Conservation (phyloP, 1,139 yeast genomes). For the Debaryomycetaceae sp. region DNA sequence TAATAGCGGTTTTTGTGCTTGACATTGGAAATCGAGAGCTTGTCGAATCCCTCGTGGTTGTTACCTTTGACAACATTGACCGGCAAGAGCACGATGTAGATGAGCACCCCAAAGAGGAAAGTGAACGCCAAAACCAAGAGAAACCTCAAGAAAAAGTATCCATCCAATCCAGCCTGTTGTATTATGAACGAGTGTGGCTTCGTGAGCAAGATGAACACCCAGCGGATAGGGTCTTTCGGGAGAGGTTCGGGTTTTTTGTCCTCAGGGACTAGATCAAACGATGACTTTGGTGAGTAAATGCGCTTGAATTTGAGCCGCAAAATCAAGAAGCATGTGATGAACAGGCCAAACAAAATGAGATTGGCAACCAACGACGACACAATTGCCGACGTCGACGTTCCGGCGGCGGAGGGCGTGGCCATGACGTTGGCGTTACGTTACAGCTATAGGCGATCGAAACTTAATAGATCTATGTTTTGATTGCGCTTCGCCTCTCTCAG, state of each 20-base stretch:
- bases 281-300: conserved; percentile 66
- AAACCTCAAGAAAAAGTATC: conserved; percentile 63
- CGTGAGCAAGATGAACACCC: conserved; percentile 53
- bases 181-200: conserved; percentile 63
- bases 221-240: conserved; percentile 58
- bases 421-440: too few species aligned
- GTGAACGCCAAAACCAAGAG: conserved; percentile 42
- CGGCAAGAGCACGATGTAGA: conserved; percentile 60
- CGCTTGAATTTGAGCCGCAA: conserved; percentile 54
- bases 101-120: conserved; percentile 34
- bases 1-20: conserved; percentile 57
- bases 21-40: conserved; percentile 73
- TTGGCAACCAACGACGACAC: conserved; percentile 57
- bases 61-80: conserved; percentile 62
- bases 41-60: conserved; percentile 62
- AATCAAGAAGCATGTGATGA: conserved; percentile 48
- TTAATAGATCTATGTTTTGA: too few species aligned
- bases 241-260: conserved; percentile 60
- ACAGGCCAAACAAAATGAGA: conserved; percentile 48
- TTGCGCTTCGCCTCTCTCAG: too few species aligned
- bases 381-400: conserved; percentile 61
- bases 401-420: conserved; percentile 24
- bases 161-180: conserved; percentile 50
- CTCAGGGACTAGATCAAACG: conserved; percentile 53
- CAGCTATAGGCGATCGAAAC: too few species aligned